Evolutionary conservation across 495 filamentous ascomycete species (phyloP), one percentile per base, ranked within the genome.

Genomic region (Sporormia fimetaria): DNA sequence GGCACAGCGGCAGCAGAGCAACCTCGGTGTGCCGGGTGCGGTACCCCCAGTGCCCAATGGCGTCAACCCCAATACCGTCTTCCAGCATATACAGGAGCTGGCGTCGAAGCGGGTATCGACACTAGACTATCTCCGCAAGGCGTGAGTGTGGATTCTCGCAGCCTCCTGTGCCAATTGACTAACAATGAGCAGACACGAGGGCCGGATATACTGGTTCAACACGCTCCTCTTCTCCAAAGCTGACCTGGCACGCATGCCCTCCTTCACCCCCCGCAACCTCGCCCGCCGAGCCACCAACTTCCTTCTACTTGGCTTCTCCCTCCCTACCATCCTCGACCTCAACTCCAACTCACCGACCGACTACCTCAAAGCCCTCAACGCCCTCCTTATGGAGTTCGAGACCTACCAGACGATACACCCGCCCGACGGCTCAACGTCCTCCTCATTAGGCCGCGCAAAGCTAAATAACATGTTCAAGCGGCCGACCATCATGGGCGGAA

Each of bases 161-260:
- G 21, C 23, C 21, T 26, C 21, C 44, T 15, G 25, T 3, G 24
- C 21, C 14, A 4, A 33, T 6, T 20, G 4, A 21, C 46, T 44
- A 35, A 50, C 21, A 22, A 16, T 12, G 21, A 24, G 24, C 53
- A 94, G 86, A 16, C 83, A 94, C 50, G 85, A 93, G 64, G 88
- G 92, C 33, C 80, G 81, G 36, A 77, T 94, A 16, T 95, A 94
- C 66, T 96, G 88, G 87, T 94, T 94, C 62, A 94, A 94, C 63
- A 92, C 90, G 0, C 71, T 95, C 30, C 78, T 90, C 58, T 94
- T 94, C 61, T 79, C 83, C 44, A 85, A 84, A 49, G 60, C 74
- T 17, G 85, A 94, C 58, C 69, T 96, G 21, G 62, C 71, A 21
- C 80, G 75, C 45, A 75, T 94, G 59, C 79, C 92, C 21, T 93